Percentiles rank a stretch among this genome's conserved stretches.
These are phyloP conservation scores for Xylogone sp. DNA, from an alignment of 2,329 filamentous ascomycete genomes.

Conservation along the genomic window DNA sequence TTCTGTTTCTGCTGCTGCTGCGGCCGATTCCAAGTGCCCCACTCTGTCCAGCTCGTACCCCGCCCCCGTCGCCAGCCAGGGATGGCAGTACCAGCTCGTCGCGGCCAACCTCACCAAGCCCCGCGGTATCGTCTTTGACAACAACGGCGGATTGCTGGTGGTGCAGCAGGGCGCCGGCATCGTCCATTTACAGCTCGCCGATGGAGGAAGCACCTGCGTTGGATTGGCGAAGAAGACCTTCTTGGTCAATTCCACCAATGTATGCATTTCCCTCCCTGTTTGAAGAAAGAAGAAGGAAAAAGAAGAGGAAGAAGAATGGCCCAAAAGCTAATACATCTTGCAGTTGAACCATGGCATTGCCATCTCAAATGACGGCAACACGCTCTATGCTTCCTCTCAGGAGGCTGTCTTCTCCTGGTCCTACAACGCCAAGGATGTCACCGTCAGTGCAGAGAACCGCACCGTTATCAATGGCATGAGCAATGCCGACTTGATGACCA, in stretches of 20 bases:
- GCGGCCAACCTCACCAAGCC: constrained; percentile 19
- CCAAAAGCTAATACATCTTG: constrained; percentile 2
- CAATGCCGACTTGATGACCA: constrained; percentile 58
- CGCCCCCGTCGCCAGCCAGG: constrained; percentile 17
- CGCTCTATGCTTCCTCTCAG: constrained; percentile 53
- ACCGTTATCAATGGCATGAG: constrained; percentile 61
- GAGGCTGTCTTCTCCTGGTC: constrained; percentile 60
- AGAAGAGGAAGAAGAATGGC: too few species aligned
- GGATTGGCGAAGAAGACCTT: constrained; percentile 15
- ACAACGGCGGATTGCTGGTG: constrained; percentile 25
- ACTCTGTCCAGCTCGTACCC: constrained; percentile 12
- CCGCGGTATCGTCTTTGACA: constrained; percentile 28
- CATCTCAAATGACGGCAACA: constrained; percentile 47
- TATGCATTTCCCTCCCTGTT: background rate
- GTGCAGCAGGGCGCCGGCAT: constrained; percentile 24
- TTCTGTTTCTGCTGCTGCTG: background rate
- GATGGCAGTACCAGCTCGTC: constrained; percentile 25
- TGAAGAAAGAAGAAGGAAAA: too few species aligned
- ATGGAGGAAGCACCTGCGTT: constrained; percentile 18
- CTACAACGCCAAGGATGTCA: constrained; percentile 53
- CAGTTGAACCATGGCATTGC: constrained; percentile 55
- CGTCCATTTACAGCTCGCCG: constrained; percentile 19
- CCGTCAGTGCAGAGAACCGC: constrained; percentile 39
- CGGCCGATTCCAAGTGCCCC: background rate
- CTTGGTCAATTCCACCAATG: constrained; percentile 13